Evolutionary conservation across 2,329 filamentous ascomycete genomes (phyloP).

Genomic region (Fusarium mundagurra): DNA sequence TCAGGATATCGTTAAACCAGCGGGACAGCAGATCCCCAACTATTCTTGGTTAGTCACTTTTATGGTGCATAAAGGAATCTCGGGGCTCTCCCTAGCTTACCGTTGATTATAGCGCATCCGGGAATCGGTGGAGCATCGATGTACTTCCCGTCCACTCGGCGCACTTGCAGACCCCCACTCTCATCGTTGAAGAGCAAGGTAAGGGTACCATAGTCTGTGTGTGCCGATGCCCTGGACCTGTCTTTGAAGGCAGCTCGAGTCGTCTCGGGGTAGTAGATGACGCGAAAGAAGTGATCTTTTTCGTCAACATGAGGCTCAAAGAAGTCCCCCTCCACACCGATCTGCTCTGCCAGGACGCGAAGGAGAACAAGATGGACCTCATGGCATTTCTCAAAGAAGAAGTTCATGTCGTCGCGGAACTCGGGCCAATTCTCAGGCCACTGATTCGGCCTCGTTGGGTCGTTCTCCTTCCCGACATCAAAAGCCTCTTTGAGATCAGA

Average conservation of each 20-base stretch:
- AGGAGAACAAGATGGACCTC: background rate
- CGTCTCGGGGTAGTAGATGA: background rate
- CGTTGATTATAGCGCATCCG: background rate
- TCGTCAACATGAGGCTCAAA: background rate
- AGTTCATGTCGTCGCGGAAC: background rate
- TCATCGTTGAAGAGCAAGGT: background rate
- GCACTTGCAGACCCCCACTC: background rate
- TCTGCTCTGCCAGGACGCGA: background rate
- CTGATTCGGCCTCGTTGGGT: background rate
- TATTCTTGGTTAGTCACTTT: background rate
- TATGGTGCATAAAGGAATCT: background rate
- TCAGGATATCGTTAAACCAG: background rate
- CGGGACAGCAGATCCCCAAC: background rate
- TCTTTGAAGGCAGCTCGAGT: background rate
- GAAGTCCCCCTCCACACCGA: background rate
- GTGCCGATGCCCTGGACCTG: background rate
- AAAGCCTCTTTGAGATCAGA: background rate
- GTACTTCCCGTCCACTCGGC: background rate
- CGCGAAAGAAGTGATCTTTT: background rate
- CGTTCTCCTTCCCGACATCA: background rate
- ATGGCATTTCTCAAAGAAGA: background rate
- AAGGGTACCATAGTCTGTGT: background rate
- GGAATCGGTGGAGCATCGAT: background rate
- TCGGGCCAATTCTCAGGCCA: background rate
- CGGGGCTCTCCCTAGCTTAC: background rate